Base-by-base conservation (phyloP, 2,329 filamentous ascomycete genomes). In the Neoarthrinium moseri region DNA sequence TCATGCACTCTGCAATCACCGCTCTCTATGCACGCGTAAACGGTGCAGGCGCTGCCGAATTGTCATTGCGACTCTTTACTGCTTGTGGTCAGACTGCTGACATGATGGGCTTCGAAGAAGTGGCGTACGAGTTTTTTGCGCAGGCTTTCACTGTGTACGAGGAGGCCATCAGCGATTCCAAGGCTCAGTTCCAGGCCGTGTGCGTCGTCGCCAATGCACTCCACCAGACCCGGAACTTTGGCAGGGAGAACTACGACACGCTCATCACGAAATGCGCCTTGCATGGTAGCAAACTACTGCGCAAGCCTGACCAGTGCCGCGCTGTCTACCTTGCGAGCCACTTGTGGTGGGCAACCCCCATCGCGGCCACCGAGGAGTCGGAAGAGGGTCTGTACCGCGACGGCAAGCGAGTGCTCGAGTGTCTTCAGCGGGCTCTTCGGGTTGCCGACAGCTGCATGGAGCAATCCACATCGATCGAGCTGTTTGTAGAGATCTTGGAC, bases 391-490 rank as follows among this genome's bases (percentile, higher is more conserved):
- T 96, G 38, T 99, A 99, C 69, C 92, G 94, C 47, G 94, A 99
- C 59, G 94, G 94, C 45, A 99, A 99, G 71, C 85, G 94, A 40
- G 94, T 99, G 2, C 81, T 99, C 5, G 94, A 99, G 67, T 99
- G 94, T 62, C 77, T 99, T 38, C 94, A 99, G 68, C 87, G 94
- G 46, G 94, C 94, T 10, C 83, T 99, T 8, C 86, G 95, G 27
- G 95, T 99, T 22, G 95, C 94, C 3, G 94, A 99, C 68, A 95
- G 94, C 6, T 99, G 94, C 72, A 99, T 99, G 94, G 95, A 99
- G 68, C 94, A 91, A 6, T 90, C 91, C 6, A 91, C 96, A 4
- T 96, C 91, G 3, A 94, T 99, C 37, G 95, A 99, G 70, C 79
- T 99, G 39, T 99, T 99, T 69, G 92, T 99, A 47, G 94, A 99